Evolutionary conservation across 2,329 filamentous ascomycete species (phyloP).

Genomic region (Decorospora gaudefroyi): DNA sequence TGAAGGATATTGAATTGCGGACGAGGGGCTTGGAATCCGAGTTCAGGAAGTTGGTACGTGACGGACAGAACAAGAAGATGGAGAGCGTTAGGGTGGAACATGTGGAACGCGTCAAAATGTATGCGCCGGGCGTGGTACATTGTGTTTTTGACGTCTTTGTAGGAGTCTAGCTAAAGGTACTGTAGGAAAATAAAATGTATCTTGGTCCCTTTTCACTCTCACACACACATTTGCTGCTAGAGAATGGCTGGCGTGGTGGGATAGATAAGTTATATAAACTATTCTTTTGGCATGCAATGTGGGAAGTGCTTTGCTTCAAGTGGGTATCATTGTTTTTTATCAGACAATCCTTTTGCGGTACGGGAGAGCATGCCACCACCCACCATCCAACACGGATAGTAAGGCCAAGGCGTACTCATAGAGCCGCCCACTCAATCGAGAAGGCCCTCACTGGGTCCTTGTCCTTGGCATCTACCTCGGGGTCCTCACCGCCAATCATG

Average conservation of each 20-base stretch:
- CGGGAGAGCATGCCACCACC: background rate
- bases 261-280: too few relatives aligned
- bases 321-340: too few relatives aligned
- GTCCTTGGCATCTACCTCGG: slow-evolving; percentile 28
- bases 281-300: too few relatives aligned
- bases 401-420: slow-evolving; percentile 60
- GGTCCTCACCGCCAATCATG: slow-evolving; percentile 71
- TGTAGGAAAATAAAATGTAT: too few relatives aligned
- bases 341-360: too few relatives aligned
- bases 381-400: background rate
- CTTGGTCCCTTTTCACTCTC: too few relatives aligned
- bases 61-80: slow-evolving; percentile 38
- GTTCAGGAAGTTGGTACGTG: slow-evolving; percentile 43
- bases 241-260: too few relatives aligned
- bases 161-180: too few relatives aligned
- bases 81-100: slow-evolving; percentile 47
- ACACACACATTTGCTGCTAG: too few relatives aligned
- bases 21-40: slow-evolving; percentile 47
- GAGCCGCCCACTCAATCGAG: slow-evolving; percentile 90
- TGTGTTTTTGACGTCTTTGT: slow-evolving; percentile 61
- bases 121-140: slow-evolving; percentile 65
- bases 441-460: slow-evolving; percentile 67
- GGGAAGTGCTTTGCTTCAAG: too few relatives aligned
- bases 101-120: slow-evolving; percentile 61
- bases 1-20: slow-evolving; percentile 30